Conservation (phyloP, 169 alveolate genomes). For the Plasmodium inui region DNA sequence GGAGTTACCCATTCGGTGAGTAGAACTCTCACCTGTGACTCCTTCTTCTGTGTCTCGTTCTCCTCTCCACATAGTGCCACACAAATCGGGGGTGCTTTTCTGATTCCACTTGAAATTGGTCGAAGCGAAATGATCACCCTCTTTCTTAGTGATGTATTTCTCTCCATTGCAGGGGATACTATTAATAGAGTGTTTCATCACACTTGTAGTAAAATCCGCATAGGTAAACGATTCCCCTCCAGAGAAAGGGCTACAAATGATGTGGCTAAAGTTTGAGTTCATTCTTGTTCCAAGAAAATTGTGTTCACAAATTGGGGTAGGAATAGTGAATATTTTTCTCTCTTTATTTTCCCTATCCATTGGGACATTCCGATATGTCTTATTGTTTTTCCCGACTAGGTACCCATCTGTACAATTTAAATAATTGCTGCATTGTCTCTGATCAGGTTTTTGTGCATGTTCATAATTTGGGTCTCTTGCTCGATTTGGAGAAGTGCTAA, state of each 20-base stretch:
- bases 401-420: neutral
- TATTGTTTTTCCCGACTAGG: neutral
- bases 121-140: neutral
- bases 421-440: neutral
- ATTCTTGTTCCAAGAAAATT: neutral
- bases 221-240: neutral
- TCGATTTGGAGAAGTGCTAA: neutral
- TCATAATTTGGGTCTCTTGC: neutral
- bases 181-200: neutral
- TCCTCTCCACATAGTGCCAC: neutral
- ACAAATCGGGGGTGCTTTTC: neutral
- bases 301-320: neutral
- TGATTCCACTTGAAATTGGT: neutral
- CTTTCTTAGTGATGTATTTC: neutral
- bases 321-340: neutral
- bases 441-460: slow-evolving; percentile 12
- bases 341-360: neutral
- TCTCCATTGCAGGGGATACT: neutral
- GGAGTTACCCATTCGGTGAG: neutral
- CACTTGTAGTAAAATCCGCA: neutral
- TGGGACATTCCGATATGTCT: neutral
- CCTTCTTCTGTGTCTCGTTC: neutral
- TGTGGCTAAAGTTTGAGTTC: neutral
- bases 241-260: neutral
- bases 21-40: neutral